phyloP scores from a whole-genome alignment of 2,329 filamentous ascomycete species.

The Aspergillus pseudoterreus region DNA sequence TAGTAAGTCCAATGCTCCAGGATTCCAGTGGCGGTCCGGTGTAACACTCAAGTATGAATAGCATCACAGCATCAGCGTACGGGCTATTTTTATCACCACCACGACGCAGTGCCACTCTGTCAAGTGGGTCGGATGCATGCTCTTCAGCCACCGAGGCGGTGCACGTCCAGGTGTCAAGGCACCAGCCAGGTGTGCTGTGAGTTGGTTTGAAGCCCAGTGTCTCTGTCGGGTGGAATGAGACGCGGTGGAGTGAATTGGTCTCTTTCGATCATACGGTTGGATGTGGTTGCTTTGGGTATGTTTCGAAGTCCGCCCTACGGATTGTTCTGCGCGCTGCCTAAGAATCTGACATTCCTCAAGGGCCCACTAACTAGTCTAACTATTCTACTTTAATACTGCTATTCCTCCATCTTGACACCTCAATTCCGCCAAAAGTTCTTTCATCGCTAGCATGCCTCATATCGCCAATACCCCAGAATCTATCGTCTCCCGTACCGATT shows the following conservation, averaged over 20 bases:
- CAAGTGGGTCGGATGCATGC: constrained; percentile 9
- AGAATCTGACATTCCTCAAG: not conserved
- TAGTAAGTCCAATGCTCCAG: too few relatives aligned
- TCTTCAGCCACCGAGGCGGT: constrained; percentile 24
- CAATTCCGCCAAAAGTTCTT: not conserved
- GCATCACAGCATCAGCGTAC: too few relatives aligned
- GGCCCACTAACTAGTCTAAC: not conserved
- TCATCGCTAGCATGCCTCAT: constrained; percentile 54
- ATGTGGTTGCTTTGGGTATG: not conserved
- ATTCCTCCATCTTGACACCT: not conserved
- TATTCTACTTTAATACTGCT: not conserved
- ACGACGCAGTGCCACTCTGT: not conserved
- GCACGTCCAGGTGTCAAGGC: constrained; percentile 11
- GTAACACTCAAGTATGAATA: too few relatives aligned
- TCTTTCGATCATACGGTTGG: not conserved
- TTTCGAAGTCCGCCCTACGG: not conserved
- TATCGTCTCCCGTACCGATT: constrained; percentile 73
- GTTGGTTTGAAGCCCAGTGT: not conserved
- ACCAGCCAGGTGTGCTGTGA: not conserved
- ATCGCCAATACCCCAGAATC: constrained; percentile 76
- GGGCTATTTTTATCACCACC: not conserved
- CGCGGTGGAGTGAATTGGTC: not conserved
- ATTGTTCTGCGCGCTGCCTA: not conserved
- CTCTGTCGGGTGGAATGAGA: constrained; percentile 1
- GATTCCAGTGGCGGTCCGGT: too few relatives aligned